Conservation (phyloP, 2,329 filamentous ascomycete species). For the Atkinsonella hypoxylon region DNA sequence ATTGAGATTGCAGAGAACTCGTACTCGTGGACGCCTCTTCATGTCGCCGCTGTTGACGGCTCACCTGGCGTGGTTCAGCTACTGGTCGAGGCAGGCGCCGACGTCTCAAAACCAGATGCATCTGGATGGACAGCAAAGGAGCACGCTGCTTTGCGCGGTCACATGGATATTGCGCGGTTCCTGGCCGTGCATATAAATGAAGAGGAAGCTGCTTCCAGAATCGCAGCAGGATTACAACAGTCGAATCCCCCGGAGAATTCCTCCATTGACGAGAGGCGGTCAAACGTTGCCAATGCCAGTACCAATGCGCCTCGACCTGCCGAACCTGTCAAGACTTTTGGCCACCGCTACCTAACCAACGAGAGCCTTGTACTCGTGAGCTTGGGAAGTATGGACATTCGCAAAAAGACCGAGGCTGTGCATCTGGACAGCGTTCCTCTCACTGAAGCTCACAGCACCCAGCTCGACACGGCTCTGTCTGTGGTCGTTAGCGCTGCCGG, state of each 20-base stretch:
- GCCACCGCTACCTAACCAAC: constrained; percentile 84
- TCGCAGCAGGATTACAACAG: constrained; percentile 11
- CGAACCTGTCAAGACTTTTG: constrained; percentile 88
- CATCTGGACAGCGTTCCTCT: constrained; percentile 81
- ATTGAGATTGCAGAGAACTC: constrained; percentile 69
- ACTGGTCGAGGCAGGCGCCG: constrained; percentile 65
- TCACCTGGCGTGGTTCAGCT: constrained; percentile 63
- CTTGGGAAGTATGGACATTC: constrained; percentile 86
- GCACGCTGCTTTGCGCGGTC: constrained; percentile 81
- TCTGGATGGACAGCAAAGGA: constrained; percentile 93
- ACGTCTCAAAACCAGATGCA: constrained; percentile 62
- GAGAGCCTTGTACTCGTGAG: constrained; percentile 87
- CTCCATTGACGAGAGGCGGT: constrained; percentile 50
- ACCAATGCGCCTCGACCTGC: constrained; percentile 34
- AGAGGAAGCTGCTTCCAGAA: constrained; percentile 16
- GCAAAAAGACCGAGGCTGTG: constrained; percentile 69
- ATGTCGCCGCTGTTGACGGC: constrained; percentile 85
- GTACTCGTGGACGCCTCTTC: constrained; percentile 91
- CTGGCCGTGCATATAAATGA: constrained; percentile 42
- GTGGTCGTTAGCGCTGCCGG: constrained; percentile 80
- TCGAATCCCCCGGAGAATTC: constrained; percentile 33
- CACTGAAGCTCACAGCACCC: constrained; percentile 77
- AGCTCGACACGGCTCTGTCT: constrained; percentile 87
- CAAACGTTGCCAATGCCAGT: constrained; percentile 36
- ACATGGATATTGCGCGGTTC: constrained; percentile 65